phyloP scores from a whole-genome alignment of 108 stramenopile species.

The Mayamaea pseudoterrestris region DNA sequence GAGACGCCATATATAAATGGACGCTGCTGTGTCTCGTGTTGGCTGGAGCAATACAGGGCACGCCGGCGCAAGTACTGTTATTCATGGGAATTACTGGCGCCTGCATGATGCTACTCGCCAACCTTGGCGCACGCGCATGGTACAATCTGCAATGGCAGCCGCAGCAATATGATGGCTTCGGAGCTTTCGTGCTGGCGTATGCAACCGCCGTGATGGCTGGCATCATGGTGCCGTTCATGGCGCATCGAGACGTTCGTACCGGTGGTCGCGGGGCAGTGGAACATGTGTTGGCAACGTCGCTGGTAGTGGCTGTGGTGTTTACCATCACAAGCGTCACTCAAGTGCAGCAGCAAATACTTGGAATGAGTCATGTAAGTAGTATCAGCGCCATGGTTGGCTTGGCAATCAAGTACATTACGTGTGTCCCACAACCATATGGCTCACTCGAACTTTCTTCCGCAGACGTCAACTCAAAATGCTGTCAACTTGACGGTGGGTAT shows the following conservation, averaged over 20 bases:
- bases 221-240: constrained; percentile 49
- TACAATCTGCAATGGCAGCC: constrained; percentile 46
- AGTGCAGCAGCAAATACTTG: constrained; percentile 35
- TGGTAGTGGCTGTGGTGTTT: constrained; percentile 39
- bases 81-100: constrained; percentile 31
- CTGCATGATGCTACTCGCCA: constrained; percentile 41
- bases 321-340: constrained; percentile 35
- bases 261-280: constrained; percentile 54
- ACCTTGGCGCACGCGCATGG: constrained; percentile 63
- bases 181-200: constrained; percentile 27
- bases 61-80: constrained; percentile 13
- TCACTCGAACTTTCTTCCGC: constrained; percentile 18
- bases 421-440: no score
- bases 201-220: constrained; percentile 32
- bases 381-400: no score
- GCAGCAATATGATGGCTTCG: constrained; percentile 14
- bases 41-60: constrained; percentile 20
- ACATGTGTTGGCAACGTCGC: constrained; percentile 25
- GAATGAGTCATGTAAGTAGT: no score
- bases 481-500: constrained; percentile 40
- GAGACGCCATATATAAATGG: constrained; percentile 30
- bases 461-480: constrained; percentile 35
- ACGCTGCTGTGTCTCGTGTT: constrained; percentile 19
- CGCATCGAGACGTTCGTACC: constrained; percentile 31
- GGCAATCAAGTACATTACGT: no score